phyloP scores from a whole-genome alignment of 2,329 filamentous ascomycete species.

The Thermoascus crustaceus region DNA sequence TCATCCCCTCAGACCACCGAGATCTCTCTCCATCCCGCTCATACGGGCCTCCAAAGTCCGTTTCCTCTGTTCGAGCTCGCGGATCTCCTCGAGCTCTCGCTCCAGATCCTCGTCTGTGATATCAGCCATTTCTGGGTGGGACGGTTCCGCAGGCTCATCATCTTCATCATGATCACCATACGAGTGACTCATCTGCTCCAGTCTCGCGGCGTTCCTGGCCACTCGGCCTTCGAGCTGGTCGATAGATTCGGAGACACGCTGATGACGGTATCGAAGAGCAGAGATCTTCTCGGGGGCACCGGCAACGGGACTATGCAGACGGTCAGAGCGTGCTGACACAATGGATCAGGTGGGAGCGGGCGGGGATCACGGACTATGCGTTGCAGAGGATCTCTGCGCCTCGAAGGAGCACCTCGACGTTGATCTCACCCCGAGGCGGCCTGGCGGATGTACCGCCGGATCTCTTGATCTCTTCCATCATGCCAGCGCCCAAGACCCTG shows the following conservation, averaged over 20 bases:
- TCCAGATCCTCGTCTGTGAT: constrained; percentile 38
- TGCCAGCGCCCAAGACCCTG: constrained; percentile 75
- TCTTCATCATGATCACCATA: constrained; percentile 49
- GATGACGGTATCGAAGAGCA: constrained; percentile 61
- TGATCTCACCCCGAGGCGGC: constrained; percentile 58
- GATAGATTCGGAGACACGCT: constrained; percentile 63
- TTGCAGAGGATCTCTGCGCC: constrained; percentile 85
- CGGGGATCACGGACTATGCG: constrained; percentile 57
- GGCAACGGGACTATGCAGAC: constrained; percentile 53
- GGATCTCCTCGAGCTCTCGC: constrained; percentile 47
- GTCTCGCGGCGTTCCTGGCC: constrained; percentile 62
- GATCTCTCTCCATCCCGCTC: constrained; percentile 59
- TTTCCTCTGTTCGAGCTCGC: constrained; percentile 57
- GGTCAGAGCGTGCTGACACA: constrained; percentile 11
- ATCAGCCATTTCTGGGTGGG: constrained; percentile 14
- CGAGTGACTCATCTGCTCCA: constrained; percentile 61
- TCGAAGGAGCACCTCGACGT: constrained; percentile 74
- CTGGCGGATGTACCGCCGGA: constrained; percentile 49
- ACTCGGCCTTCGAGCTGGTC: constrained; percentile 75
- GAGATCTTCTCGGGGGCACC: constrained; percentile 72
- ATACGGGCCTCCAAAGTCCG: constrained; percentile 54
- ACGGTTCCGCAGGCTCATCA: constrained; percentile 36
- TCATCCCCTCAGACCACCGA: constrained; percentile 54
- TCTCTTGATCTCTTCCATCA: constrained; percentile 69
- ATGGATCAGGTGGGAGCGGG: not conserved